Base-by-base conservation (phyloP, 1,139 yeast species). In the Kazachstania sp. region DNA sequence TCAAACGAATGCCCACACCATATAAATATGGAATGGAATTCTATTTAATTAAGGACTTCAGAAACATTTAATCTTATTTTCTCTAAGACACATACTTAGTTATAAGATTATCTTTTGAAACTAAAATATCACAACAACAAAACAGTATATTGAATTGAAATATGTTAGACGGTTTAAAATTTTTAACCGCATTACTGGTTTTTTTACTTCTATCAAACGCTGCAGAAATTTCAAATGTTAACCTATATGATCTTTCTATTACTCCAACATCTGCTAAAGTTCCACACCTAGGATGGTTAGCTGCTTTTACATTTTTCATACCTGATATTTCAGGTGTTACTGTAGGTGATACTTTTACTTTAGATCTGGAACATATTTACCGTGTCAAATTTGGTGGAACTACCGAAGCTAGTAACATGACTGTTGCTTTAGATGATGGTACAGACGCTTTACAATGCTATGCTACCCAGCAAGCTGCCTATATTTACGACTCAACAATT, bases 221-320 rank as follows among this genome's bases (percentile, higher is more conserved):
- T 11, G 44, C 48, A n/a, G 36, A 37, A 12, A 43, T 50, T 4
- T 15, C 48, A n/a, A 35, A 48, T 26, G 42, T 50, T 20, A 36
- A 20, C 9, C 45, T 39, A n/a, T 46, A 48, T 2, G 38, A 50
- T 31, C 39, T 50, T 9, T 18, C 47, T 9, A 23, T 49, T 8
- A 32, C 41, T 19, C 41, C 50, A 11, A 40, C 45, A 13, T 20
- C 48, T 6, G 29, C 23, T 11, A 9, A 15, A 2, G 30, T 40
- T 11, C 71, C 71, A 12, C 55, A 58, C 28, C 52, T 56, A 42
- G 64, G 66, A 31, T 68, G 71, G 71, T 51, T 54, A 11, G 64
- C 65, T 13, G 49, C 57, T 1, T 53, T 68, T 20, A 61, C 55
- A 15, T 68, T 58, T 49, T 41, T 45, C 15, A 53, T 66, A 26